These are phyloP conservation scores for Scheffersomyces lignicola DNA, from an alignment of 1,139 yeast species.

Conservation along the genomic window DNA sequence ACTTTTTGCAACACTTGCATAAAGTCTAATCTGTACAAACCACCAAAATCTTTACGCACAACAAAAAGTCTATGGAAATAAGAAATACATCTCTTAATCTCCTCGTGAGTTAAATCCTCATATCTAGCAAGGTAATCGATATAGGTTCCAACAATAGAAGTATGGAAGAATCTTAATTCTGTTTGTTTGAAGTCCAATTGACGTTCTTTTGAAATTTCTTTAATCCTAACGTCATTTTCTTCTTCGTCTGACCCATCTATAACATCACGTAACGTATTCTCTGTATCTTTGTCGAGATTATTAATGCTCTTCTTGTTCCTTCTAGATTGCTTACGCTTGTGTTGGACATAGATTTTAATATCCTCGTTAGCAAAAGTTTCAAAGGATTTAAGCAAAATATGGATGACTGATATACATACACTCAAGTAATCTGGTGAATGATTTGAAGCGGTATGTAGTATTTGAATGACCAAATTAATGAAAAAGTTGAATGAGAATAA, in stretches of 20 bases:
- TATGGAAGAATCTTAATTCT: slow-evolving; percentile 42
- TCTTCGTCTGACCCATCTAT: slow-evolving; percentile 47
- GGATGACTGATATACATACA: slow-evolving; percentile 65
- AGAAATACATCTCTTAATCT: slow-evolving; percentile 63
- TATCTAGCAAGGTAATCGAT: slow-evolving; percentile 53
- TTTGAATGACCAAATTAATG: slow-evolving; percentile 53
- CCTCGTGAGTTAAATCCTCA: slow-evolving; percentile 59
- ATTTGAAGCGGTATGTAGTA: slow-evolving; percentile 67
- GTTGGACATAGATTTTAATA: slow-evolving; percentile 53
- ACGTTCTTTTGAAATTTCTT: slow-evolving; percentile 45
- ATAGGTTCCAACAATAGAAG: slow-evolving; percentile 50
- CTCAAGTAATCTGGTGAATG: slow-evolving; percentile 66
- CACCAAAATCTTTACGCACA: slow-evolving; percentile 55
- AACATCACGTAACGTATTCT: slow-evolving; percentile 30
- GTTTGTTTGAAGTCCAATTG: slow-evolving; percentile 49
- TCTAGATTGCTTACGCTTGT: slow-evolving; percentile 39
- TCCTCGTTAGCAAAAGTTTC: slow-evolving; percentile 68
- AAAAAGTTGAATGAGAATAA: slow-evolving; percentile 66
- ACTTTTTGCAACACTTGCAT: slow-evolving; percentile 44
- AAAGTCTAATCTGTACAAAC: slow-evolving; percentile 74
- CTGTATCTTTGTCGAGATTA: slow-evolving; percentile 28
- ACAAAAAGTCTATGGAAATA: slow-evolving; percentile 76
- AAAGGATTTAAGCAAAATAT: slow-evolving; percentile 64
- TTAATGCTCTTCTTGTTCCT: slow-evolving; percentile 20
- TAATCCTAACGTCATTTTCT: slow-evolving; percentile 42